A percentile compares a stretch with the other conserved stretches of the same genome.
These are phyloP conservation scores for Trifolium pratense DNA, from an alignment of 306 rosid species.

Conservation along the genomic window DNA sequence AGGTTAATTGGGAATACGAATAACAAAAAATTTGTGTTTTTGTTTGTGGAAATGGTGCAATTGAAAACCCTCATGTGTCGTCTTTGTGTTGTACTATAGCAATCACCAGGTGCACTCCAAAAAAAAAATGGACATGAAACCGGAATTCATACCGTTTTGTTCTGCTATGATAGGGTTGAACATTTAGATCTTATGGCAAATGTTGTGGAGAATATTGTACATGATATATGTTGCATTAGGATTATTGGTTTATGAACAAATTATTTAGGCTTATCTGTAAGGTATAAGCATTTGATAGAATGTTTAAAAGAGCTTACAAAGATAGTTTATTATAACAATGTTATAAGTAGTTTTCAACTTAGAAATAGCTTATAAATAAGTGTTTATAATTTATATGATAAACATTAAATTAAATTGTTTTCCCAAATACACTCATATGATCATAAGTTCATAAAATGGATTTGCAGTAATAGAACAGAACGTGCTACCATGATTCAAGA, in stretches of 20 bases:
- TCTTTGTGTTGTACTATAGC: too few species aligned
- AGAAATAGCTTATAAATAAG: neutral
- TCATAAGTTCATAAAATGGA: too few species aligned
- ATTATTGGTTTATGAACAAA: neutral
- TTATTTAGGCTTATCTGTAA: neutral
- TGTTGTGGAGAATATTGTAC: neutral
- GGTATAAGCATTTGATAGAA: neutral
- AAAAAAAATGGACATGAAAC: too few species aligned
- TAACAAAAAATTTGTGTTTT: neutral
- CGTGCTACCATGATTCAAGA: neutral
- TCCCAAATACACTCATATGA: neutral
- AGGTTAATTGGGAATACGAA: neutral
- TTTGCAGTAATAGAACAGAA: too few species aligned
- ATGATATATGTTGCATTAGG: neutral
- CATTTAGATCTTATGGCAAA: conserved; percentile 3
- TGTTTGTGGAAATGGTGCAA: neutral
- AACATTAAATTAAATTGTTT: neutral
- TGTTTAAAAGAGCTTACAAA: neutral
- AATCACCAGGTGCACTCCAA: too few species aligned
- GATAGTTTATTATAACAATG: neutral
- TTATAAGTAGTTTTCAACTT: too few species aligned
- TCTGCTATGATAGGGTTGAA: neutral
- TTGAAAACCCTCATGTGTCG: neutral
- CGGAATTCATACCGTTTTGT: too few species aligned
- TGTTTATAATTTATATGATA: neutral